Conservation (phyloP, 2,329 filamentous ascomycete genomes). For the Botryosphaeria dothidea region DNA sequence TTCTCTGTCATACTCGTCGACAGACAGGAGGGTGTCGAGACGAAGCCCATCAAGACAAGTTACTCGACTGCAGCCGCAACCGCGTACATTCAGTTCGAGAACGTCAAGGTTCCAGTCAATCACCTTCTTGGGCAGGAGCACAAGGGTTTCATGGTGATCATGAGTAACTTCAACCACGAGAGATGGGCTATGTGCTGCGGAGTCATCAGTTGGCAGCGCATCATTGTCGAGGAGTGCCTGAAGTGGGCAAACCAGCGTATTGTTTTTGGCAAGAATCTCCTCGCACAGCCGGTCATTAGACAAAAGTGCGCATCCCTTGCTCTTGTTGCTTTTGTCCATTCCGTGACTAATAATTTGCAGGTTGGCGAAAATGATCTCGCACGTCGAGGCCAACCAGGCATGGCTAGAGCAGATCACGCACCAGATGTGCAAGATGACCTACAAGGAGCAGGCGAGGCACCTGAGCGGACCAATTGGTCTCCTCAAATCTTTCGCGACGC, state of each 20-base stretch:
- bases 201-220: constrained; percentile 65
- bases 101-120: constrained; percentile 79
- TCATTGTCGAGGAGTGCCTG: constrained; percentile 77
- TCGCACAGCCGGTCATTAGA: constrained; percentile 78
- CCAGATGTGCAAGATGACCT: constrained; percentile 85
- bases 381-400: constrained; percentile 78
- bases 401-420: constrained; percentile 85
- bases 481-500: constrained; percentile 76
- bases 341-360: constrained; percentile 35
- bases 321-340: not conserved
- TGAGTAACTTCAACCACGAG: constrained; percentile 88
- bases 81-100: constrained; percentile 78
- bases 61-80: constrained; percentile 81
- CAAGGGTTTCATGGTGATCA: constrained; percentile 81
- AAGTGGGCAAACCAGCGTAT: constrained; percentile 88
- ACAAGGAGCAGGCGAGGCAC: constrained; percentile 71
- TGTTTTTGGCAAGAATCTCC: constrained; percentile 79
- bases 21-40: constrained; percentile 73
- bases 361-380: constrained; percentile 83
- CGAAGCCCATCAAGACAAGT: constrained; percentile 75
- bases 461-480: constrained; percentile 80
- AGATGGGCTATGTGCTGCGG: constrained; percentile 72
- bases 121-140: constrained; percentile 80
- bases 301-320: constrained; percentile 61
- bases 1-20: constrained; percentile 76